Percentiles rank a stretch among this genome's conserved stretches.
Evolutionary conservation across 2,329 filamentous ascomycete species (phyloP).

Genomic region (Exophiala spinifera): DNA sequence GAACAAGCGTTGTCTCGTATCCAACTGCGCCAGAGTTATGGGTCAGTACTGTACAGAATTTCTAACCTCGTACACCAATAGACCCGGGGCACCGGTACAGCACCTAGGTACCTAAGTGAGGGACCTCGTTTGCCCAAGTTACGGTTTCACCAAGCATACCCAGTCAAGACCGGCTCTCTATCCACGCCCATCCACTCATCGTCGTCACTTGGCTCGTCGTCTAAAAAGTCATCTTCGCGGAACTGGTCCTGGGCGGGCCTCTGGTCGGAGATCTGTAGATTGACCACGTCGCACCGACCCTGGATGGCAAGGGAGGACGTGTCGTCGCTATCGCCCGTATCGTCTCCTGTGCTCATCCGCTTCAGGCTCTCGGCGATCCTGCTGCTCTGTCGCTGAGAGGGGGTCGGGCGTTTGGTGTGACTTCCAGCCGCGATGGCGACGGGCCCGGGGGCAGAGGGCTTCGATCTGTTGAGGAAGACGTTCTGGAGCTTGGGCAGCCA

Average conservation of each 20-base stretch:
- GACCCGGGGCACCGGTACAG: no score
- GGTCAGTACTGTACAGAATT: no score
- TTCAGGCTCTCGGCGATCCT: conserved; percentile 32
- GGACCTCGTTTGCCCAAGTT: no score
- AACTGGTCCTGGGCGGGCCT: conserved; percentile 58
- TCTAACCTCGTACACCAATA: no score
- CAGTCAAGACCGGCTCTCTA: conserved; percentile 2
- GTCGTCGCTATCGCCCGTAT: conserved; percentile 16
- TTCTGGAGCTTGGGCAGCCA: conserved; percentile 70
- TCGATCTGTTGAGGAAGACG: conserved; percentile 36
- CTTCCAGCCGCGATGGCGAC: no score
- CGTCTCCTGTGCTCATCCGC: conserved; percentile 6
- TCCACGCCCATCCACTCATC: conserved; percentile 60
- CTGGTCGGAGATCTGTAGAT: conserved; percentile 60
- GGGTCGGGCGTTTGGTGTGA: conserved; percentile 4
- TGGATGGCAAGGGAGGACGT: conserved; percentile 34
- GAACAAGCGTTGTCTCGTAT: no score
- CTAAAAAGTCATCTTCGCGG: conserved; percentile 59
- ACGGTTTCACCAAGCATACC: conserved; percentile 23
- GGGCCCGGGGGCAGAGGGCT: not conserved
- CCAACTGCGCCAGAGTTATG: no score
- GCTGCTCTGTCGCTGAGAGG: conserved; percentile 40
- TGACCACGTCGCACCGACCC: conserved; percentile 58
- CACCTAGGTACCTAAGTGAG: no score
- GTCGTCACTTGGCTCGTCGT: conserved; percentile 54